Evolutionary conservation across 257 asterid species (phyloP).

Genomic region (Nicotiana noctiflora): DNA sequence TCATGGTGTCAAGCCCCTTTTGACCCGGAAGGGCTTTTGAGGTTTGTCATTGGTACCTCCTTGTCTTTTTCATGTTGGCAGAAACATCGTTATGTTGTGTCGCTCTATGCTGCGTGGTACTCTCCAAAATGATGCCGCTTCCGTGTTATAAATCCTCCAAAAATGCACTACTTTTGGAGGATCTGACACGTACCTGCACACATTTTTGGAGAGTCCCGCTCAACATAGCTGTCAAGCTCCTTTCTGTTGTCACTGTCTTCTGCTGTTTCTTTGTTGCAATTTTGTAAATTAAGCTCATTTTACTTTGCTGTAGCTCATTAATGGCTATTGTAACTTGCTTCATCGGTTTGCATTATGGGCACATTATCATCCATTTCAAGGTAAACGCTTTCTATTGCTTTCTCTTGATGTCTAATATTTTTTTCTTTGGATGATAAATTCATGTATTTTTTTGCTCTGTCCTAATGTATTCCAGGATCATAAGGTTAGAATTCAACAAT

Average conservation of each 20-base stretch:
- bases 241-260: not conserved
- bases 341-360: slow-evolving; percentile 64
- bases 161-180: no score
- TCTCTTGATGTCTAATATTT: not conserved
- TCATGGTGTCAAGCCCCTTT: slow-evolving; percentile 76
- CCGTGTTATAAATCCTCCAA: no score
- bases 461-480: slow-evolving; percentile 44
- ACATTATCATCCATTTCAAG: slow-evolving; percentile 56
- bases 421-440: not conserved
- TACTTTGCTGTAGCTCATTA: slow-evolving; percentile 43
- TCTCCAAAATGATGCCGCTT: no score
- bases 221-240: not conserved
- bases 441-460: not conserved
- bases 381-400: slow-evolving; percentile 17
- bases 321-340: slow-evolving; percentile 60
- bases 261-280: not conserved
- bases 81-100: not conserved
- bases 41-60: slow-evolving; percentile 31
- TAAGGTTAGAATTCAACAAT: slow-evolving; percentile 43
- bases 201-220: no score
- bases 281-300: slow-evolving; percentile 16
- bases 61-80: not conserved
- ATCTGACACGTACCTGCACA: no score
- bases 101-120: not conserved
- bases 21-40: slow-evolving; percentile 69